These are phyloP conservation scores for Colletotrichum melonis DNA, from an alignment of 2,329 filamentous ascomycete species.

Conservation along the genomic window DNA sequence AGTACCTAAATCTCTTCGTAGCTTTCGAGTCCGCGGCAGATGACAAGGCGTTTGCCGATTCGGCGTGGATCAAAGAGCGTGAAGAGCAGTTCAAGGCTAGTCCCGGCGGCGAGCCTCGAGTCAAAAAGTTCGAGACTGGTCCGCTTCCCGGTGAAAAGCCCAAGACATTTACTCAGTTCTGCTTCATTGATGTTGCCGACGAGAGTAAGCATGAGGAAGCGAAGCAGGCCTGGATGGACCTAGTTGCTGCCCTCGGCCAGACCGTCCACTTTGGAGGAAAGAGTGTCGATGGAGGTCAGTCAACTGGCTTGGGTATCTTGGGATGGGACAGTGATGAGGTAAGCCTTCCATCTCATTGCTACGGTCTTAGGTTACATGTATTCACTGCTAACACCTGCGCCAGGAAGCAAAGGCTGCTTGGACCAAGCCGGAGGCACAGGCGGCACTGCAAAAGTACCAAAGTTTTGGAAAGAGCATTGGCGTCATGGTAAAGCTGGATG, in stretches of 20 bases:
- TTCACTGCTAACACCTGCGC: not conserved
- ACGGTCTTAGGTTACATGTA: no score
- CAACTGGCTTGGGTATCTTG: conserved; percentile 11
- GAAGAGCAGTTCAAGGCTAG: not conserved
- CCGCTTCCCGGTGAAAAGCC: conserved; percentile 10
- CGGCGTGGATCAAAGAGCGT: conserved; percentile 20
- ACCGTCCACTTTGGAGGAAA: conserved; percentile 6
- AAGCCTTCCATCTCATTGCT: not conserved
- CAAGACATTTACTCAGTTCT: conserved; percentile 13
- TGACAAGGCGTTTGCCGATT: conserved; percentile 19
- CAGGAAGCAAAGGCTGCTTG: conserved; percentile 19
- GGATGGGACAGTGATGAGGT: conserved; percentile 33
- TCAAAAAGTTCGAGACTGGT: conserved; percentile 26
- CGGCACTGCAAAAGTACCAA: conserved; percentile 21
- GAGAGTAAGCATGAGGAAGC: conserved; percentile 25
- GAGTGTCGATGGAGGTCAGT: conserved; percentile 13
- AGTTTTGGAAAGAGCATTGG: conserved; percentile 6
- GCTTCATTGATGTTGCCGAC: conserved; percentile 18
- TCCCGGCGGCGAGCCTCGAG: not conserved
- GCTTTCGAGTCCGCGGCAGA: conserved; percentile 22
- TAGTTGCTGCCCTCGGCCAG: conserved; percentile 11
- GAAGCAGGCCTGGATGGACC: conserved; percentile 22
- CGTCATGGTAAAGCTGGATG: conserved; percentile 24
- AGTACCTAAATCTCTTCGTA: not conserved
- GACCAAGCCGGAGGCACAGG: conserved; percentile 26